Base-by-base conservation (phyloP, 805 yeast species). In the Yarrowia keelungensis region DNA sequence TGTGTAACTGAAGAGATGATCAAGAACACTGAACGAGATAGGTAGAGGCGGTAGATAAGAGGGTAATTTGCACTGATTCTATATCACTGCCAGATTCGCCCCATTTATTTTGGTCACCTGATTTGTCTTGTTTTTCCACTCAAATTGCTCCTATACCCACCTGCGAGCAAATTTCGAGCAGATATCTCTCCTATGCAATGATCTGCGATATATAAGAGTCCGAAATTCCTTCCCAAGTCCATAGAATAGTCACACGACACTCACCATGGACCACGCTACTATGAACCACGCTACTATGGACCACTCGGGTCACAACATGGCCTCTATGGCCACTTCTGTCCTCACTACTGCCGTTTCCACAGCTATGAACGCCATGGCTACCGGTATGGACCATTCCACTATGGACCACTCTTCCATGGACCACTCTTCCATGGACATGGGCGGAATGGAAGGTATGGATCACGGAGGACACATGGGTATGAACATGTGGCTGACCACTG, bases 321-420 rank as follows among this genome's bases (percentile, higher is more conserved):
- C 39, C 35, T 59, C 66, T 16, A 59, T 59, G 66, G 66, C 53
- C 36, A n/a, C 49, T 32, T 41, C 64, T 8, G 5, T 56, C 9
- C 10, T 46, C 12, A 15, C 66, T 7, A 7, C 66, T 5, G 66
- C 42, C 14, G 66, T 59, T 12, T 45, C 53, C 12, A 59, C 66
- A 7, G 53, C 53, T 16, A 43, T 59, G 53, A 43, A 45, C 14
- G 66, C 50, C 35, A 43, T 45, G 50, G 41, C 66, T 12, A 59
- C 53, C 32, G 53, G 66, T 7, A 43, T 45, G 51, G 66, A 61
- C 15, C 66, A 61, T 9, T 62, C 67, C 14, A 15, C 47, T 26
- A 61, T 61, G 67, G 67, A 61, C 35, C 73, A 73, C 71, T 46
- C 75, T 35, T 50, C 69, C 62, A 65, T 73, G 75, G 56, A 73